Base-by-base conservation (phyloP, 805 yeast species). In the Tetrapisispora namnaoensis region DNA sequence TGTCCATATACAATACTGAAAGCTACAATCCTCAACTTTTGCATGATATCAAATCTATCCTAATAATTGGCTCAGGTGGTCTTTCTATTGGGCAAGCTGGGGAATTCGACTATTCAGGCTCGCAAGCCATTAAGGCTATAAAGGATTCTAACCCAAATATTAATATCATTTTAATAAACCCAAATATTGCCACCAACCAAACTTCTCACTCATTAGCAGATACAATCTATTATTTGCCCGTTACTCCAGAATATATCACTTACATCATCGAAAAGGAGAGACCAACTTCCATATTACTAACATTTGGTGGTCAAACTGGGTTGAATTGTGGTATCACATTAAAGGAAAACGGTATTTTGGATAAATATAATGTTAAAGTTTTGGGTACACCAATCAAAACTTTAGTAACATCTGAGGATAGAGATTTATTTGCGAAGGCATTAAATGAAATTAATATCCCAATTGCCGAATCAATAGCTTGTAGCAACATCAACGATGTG, bases 281-380 rank as follows among this genome's bases (percentile, higher is more conserved):
- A 58, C 99, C 99, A 38, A 98, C 93, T 70, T 98, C 96, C 43
- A 90, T 93, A 49, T 75, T 91, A 63, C 77, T 91, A 64, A 91
- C 99, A 3, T 93, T 93, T 68, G 99, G 99, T 63, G 99, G 99
- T 57, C 99, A 93, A 74, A 93, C 99, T 34, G 99, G 85, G 55
- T 77, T 93, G 61, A 93, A 90, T 65, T 96, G 91, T 52, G 98
- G 98, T 71, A 95, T 93, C 46, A 84, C 88, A 62, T 78, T 93
- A 55, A 96, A 93, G 53, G 86, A 89, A 71, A 84, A 86, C 89
- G 98, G 97, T 55, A 87, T 88, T 50, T 83, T 95, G 62, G 88
- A 84, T 55, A 77, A 95, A 58, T 88, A 86, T 67, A 86, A 86
- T 55, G 89, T 93, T 63, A 90, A 89, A 72, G 99, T 93, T 22